These are phyloP conservation scores for Prunus yedoensis DNA, from an alignment of 331 rosid genomes.

Conservation along the genomic window DNA sequence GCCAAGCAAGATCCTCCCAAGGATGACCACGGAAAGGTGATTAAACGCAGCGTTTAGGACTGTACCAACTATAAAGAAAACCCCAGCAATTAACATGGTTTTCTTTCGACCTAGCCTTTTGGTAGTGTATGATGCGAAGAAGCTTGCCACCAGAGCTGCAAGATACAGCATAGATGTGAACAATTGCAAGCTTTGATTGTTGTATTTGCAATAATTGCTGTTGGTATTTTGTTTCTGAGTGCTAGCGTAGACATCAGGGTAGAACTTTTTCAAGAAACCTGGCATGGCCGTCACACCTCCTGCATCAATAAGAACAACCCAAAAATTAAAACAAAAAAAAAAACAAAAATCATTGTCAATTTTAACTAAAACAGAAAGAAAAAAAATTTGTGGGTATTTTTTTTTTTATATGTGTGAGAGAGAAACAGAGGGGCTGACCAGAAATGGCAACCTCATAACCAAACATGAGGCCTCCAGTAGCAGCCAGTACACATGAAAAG, in stretches of 20 bases:
- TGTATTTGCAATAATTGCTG: slow-evolving; percentile 69
- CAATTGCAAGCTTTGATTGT: slow-evolving; percentile 52
- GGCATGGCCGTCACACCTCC: slow-evolving; percentile 72
- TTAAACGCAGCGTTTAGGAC: slow-evolving; percentile 37
- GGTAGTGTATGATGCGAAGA: slow-evolving; percentile 48
- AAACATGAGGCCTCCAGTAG: slow-evolving; percentile 77
- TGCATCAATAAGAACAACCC: slow-evolving; percentile 1
- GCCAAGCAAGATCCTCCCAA: slow-evolving; percentile 57
- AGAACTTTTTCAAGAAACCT: slow-evolving; percentile 41
- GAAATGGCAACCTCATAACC: slow-evolving; percentile 79
- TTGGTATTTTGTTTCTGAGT: slow-evolving; percentile 14
- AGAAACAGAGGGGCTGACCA: slow-evolving; percentile 23
- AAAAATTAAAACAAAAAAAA: not conserved
- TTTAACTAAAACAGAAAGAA: not conserved
- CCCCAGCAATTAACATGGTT: slow-evolving; percentile 65
- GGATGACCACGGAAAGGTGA: slow-evolving; percentile 32
- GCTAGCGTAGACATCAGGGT: slow-evolving; percentile 43
- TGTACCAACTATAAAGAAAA: slow-evolving; percentile 55
- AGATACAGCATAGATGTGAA: slow-evolving; percentile 77
- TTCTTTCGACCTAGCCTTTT: slow-evolving; percentile 49
- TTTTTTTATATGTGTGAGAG: too few relatives aligned
- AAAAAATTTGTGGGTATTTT: not conserved
- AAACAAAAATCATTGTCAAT: too few relatives aligned
- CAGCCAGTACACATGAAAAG: slow-evolving; percentile 62
- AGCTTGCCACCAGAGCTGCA: slow-evolving; percentile 54